Conservation (phyloP, 805 yeast genomes). For the Saccharomycopsis fibuligera region DNA sequence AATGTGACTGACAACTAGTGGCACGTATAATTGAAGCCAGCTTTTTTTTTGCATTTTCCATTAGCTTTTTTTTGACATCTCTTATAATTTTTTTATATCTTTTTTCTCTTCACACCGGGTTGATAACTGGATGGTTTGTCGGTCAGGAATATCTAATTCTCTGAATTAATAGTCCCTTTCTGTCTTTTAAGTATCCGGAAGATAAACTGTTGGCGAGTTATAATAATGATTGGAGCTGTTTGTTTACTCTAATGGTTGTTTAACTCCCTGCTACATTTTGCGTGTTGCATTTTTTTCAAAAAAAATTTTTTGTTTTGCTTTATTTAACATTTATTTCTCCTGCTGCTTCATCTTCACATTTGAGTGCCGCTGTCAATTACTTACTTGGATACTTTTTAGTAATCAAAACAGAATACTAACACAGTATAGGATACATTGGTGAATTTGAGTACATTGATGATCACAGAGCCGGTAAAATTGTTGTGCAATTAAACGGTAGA, state of each 20-base stretch:
- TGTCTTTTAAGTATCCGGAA: constrained; percentile 22
- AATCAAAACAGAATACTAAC: constrained; percentile 2
- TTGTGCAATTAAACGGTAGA: constrained; percentile 95
- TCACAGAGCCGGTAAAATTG: constrained; percentile 98
- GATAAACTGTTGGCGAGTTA: no score
- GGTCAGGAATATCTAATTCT: constrained; percentile 16
- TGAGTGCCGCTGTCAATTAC: background rate
- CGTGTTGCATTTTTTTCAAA: background rate
- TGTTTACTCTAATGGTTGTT: constrained; percentile 17
- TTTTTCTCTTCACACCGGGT: constrained; percentile 14
- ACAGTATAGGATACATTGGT: constrained; percentile 68
- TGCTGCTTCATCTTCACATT: no score
- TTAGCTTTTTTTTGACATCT: background rate
- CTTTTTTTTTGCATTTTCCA: background rate
- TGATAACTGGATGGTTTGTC: constrained; percentile 22
- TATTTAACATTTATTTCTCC: no score
- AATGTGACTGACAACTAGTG: background rate
- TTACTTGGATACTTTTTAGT: background rate
- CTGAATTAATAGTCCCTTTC: constrained; percentile 19
- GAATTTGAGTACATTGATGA: constrained; percentile 97
- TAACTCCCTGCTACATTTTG: constrained; percentile 11
- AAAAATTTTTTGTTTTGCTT: no score
- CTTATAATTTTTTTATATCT: background rate
- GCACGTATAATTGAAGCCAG: background rate
- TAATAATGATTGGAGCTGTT: no score